Conservation (phyloP, 768 basidiomycete genomes). For the Xanthoconium stramineum region DNA sequence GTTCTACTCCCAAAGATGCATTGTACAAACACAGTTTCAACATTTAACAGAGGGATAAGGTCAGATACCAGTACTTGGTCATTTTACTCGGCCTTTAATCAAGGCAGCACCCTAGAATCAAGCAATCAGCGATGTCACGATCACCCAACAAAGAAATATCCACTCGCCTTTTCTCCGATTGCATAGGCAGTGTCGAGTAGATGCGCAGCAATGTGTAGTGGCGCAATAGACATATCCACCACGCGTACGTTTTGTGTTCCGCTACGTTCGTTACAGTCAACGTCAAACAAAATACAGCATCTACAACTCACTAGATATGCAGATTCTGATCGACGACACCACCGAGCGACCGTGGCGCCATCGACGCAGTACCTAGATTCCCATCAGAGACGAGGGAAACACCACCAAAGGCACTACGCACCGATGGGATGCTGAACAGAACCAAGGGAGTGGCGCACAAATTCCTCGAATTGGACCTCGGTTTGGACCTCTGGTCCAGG, state of each 20-base stretch:
- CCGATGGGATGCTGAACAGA: conserved; percentile 13
- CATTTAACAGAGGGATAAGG: neutral
- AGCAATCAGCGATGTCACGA: neutral
- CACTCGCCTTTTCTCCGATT: neutral
- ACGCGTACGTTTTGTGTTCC: conserved; percentile 18
- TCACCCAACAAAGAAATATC: neutral
- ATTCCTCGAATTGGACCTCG: conserved; percentile 13
- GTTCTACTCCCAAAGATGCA: too few relatives aligned
- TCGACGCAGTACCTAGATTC: conserved; percentile 14
- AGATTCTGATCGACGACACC: conserved; percentile 18
- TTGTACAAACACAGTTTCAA: neutral
- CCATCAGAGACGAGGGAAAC: neutral
- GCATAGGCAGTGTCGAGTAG: conserved; percentile 18
- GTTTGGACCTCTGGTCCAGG: conserved; percentile 21
- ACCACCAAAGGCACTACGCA: neutral
- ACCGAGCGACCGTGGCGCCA: conserved; percentile 16
- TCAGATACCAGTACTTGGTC: too few relatives aligned
- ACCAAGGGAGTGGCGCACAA: neutral
- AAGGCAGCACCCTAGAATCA: conserved; percentile 8
- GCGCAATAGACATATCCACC: conserved; percentile 16
- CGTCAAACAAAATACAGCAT: neutral
- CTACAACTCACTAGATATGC: conserved; percentile 11
- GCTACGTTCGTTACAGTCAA: conserved; percentile 2
- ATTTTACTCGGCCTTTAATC: conserved; percentile 4
- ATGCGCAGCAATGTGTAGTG: conserved; percentile 13